Conservation (phyloP, 768 basidiomycete species). For the Tulasnella sp. region DNA sequence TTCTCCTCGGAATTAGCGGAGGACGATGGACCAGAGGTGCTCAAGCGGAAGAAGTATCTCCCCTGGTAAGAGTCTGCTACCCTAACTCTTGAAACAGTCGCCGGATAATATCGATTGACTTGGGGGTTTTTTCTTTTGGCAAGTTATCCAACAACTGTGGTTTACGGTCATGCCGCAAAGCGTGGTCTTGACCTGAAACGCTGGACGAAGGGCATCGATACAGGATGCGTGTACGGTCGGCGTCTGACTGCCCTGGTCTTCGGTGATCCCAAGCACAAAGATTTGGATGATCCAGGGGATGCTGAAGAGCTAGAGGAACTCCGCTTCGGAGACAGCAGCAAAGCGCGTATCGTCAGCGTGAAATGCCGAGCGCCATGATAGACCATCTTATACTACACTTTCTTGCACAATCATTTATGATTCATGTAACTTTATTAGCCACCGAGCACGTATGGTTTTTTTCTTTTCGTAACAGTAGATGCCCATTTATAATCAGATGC, state of each 20-base stretch:
- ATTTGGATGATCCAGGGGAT: conserved; percentile 6
- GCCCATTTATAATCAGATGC: conserved; percentile 8
- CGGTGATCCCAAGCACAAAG: conserved; percentile 5
- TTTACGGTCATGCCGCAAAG: conserved; percentile 83
- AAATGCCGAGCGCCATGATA: conserved; percentile 5
- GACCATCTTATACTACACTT: neutral
- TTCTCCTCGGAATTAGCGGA: conserved; percentile 35
- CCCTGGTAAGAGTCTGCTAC: conserved; percentile 21
- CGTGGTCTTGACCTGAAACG: conserved; percentile 76
- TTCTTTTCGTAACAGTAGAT: neutral
- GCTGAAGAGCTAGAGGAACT: conserved; percentile 17
- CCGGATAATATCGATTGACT: conserved; percentile 30
- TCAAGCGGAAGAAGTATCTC: conserved; percentile 29
- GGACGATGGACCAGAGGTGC: conserved; percentile 27
- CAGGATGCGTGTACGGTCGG: conserved; percentile 60
- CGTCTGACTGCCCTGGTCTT: conserved; percentile 19
- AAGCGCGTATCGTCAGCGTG: conserved; percentile 23
- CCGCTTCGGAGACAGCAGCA: conserved; percentile 19
- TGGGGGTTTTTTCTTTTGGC: conserved; percentile 44
- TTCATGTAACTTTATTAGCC: conserved; percentile 6
- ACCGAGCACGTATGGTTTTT: neutral
- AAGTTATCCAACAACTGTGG: conserved; percentile 69
- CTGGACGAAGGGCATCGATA: conserved; percentile 82
- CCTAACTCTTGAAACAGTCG: neutral
- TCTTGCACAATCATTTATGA: neutral